phyloP scores from a whole-genome alignment of 352 stramenopile species.

The Aphanomyces astaci region DNA sequence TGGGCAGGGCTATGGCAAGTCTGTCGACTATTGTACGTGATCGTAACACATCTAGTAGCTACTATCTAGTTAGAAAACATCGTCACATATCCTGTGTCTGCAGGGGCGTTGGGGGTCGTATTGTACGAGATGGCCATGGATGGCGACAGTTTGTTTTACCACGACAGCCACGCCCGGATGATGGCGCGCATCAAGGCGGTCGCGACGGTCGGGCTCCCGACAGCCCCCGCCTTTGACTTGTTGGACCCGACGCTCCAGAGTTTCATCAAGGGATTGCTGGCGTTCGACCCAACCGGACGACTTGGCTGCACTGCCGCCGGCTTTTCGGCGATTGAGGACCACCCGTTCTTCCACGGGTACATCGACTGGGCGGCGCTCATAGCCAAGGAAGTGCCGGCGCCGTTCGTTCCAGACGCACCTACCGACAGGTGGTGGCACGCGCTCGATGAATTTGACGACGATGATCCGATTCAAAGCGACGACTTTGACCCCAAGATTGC shows the following conservation, averaged over 20 bases:
- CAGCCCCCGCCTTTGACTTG: neutral
- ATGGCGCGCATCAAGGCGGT: constrained; percentile 13
- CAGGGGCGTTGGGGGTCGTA: constrained; percentile 45
- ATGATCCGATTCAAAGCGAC: neutral
- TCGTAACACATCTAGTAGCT: too few relatives aligned
- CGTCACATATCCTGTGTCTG: neutral
- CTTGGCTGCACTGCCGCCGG: constrained; percentile 26
- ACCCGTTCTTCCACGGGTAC: constrained; percentile 47
- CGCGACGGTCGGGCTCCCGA: neutral
- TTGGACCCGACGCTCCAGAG: neutral
- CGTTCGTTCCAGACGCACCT: constrained; percentile 47
- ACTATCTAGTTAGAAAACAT: neutral
- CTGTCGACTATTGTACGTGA: constrained; percentile 15
- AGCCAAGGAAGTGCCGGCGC: constrained; percentile 63
- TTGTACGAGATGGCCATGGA: constrained; percentile 86
- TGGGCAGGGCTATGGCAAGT: neutral
- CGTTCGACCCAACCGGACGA: constrained; percentile 57
- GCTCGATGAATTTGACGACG: neutral
- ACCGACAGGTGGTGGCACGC: neutral
- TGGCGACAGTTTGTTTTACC: constrained; percentile 79
- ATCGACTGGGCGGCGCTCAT: constrained; percentile 70
- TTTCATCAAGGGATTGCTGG: constrained; percentile 45
- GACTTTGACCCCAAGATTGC: neutral
- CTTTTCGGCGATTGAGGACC: constrained; percentile 42
- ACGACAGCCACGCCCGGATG: neutral